Evolutionary conservation across 23 red algal species (phyloP), one percentile per base, ranked within the genome.

Genomic region (Gracilaria domingensis): DNA sequence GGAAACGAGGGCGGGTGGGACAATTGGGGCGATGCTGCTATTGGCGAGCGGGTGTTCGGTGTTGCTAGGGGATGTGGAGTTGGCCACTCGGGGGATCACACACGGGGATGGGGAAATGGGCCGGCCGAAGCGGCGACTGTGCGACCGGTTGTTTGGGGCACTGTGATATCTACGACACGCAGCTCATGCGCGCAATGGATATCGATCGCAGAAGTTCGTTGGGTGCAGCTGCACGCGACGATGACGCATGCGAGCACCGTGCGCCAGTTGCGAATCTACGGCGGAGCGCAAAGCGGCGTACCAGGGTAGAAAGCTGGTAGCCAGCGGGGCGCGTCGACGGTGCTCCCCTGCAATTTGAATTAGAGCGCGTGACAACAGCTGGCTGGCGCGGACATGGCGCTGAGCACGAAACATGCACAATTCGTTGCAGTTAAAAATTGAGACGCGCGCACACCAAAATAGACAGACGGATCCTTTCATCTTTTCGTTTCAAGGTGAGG

Each of bases 371-470:
- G 54, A 58, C 54, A n/a, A 12, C 18, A 58, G 18, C 18, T n/a
- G 14, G 23, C 54, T 58, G 54, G 54, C 54, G 23, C 23, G 54
- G 54, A 16, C 23, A 58, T 2, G 42, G 42, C 42, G 42, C 11
- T 45, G 42, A 45, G 42, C 42, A 11, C 42, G 42, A 45, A 45
- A 45, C 42, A 45, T 11, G 42, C 42, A 45, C 42, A 45, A n/a
- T 58, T 58, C 54, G 54, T 58, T 58, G 54, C 54, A 4, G 54
- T 58, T 58, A 58, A 58, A 58, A 58, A 58, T 58, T 58, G 54
- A 58, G 54, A 58, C 54, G 23, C 4, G 23, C 54, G 48, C 54
- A n/a, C 16, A 58, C 54, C 54, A 58, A 58, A 58, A 45, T 45
- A 58, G 7, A 58, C 54, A 58, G 18, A 18, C 23, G 54, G 54